Base-by-base conservation (phyloP, 192 early-diverging fungal species). In the Gigaspora rosea region DNA sequence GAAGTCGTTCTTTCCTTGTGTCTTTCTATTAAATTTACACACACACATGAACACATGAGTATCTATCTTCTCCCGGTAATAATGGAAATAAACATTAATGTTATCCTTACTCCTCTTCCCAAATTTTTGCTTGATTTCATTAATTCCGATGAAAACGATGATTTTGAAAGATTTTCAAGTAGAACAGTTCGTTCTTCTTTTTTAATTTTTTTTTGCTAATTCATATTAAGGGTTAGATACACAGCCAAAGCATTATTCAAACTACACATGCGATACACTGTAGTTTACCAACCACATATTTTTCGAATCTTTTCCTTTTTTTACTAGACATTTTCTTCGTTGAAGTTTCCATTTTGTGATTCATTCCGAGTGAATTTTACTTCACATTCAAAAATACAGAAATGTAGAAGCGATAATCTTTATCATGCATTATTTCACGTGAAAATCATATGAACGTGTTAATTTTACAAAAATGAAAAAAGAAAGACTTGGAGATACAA, bases 251-350 rank as follows among this genome's bases (percentile, higher is more conserved):
- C 3, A 54, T 11, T 51, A 69, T 57, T 83, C 10, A 33, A 2
- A 48, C 49, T 50, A 58, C 68, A 27, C 27, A 27, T 27, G 27
- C 27, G 27, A 27, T 27, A 27, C 27, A 27, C 27, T 27, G 27
- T 48, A 35, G 10, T 85, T 76, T 87, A 88, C 93, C 82, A 94
- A 91, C 27, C 27, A 27, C 27, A 82, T 92, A 94, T 71, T 92
- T 92, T 67, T 93, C 91, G 61, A 94, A 83, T 50, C 88, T 85
- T 84, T 91, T 93, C 77, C 90, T 87, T 84, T 93, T 93, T 76
- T 89, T 91, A 69, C 85, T 87, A n/a, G 87, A 86, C 85, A 90
- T 86, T 47, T 88, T 80, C 22, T 66, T 77, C 2, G 36, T 22
- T 52, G 27, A 27, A 27, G n/a, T n/a, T n/a, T 27, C 27, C 27